Percentiles rank a stretch among this genome's conserved stretches.
Evolutionary conservation across 441 rosid species (phyloP).

Genomic region (Populus hybrid): DNA sequence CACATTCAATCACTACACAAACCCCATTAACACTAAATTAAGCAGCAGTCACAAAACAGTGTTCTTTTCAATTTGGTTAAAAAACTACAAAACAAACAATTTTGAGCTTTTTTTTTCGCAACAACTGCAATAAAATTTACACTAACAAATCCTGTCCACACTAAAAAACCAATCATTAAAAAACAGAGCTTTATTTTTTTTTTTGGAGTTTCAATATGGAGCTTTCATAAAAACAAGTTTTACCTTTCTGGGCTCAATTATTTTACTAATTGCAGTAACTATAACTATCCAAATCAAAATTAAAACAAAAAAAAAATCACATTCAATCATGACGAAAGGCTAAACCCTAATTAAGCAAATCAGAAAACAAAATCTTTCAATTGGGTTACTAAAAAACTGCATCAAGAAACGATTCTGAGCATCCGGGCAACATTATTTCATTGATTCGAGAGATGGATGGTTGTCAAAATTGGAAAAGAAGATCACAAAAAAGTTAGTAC

Average conservation of each 20-base stretch:
- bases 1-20: neutral
- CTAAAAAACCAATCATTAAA: neutral
- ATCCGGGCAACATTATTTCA: conserved; percentile 2
- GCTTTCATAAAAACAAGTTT: neutral
- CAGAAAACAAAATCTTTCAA: neutral
- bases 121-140: neutral
- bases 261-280: neutral
- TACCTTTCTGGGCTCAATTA: no score
- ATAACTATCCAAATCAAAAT: neutral
- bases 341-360: neutral
- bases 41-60: neutral
- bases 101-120: neutral
- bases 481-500: conserved; percentile 17
- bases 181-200: neutral
- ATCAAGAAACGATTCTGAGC: conserved; percentile 13
- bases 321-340: neutral
- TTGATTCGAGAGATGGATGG: neutral
- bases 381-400: neutral
- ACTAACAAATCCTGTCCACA: neutral
- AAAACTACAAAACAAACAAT: neutral
- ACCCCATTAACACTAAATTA: neutral
- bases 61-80: neutral
- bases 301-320: neutral
- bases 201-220: neutral
- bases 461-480: conserved; percentile 4